phyloP scores from a whole-genome alignment of 2,329 filamentous ascomycete species.

The Teratosphaeria gauchensis region DNA sequence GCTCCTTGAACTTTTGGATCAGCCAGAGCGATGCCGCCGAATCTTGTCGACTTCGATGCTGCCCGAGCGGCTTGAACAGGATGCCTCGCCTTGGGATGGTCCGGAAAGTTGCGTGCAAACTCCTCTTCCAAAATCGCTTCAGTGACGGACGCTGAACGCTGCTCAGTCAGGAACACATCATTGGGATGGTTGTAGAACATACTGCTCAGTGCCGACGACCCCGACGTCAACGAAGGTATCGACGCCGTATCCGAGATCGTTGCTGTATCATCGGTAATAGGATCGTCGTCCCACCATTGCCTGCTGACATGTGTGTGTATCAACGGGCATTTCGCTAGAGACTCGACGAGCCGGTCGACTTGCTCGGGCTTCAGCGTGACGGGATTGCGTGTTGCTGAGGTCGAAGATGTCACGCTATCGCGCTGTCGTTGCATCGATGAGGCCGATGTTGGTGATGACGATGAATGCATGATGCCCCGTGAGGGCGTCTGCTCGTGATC shows the following conservation, averaged over 20 bases:
- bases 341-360: conserved; percentile 14
- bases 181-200: conserved; percentile 11
- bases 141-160: conserved; percentile 1
- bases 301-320: conserved; percentile 13
- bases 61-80: background rate
- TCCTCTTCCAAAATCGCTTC: conserved; percentile 4
- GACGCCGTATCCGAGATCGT: conserved; percentile 1
- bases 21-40: conserved; percentile 17
- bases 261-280: conserved; percentile 12
- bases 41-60: conserved; percentile 1
- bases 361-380: conserved; percentile 13
- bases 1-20: conserved; percentile 20
- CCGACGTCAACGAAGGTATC: conserved; percentile 9
- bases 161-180: conserved; percentile 7
- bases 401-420: background rate
- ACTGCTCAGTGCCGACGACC: conserved; percentile 7
- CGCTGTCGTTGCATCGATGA: conserved; percentile 1
- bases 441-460: background rate
- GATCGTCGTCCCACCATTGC: conserved; percentile 18
- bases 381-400: background rate
- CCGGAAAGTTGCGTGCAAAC: conserved; percentile 4
- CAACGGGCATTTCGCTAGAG: conserved; percentile 15
- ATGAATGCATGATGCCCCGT: background rate
- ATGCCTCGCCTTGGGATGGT: conserved; percentile 7
- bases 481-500: conserved; percentile 1